phyloP scores from a whole-genome alignment of 2,329 filamentous ascomycete genomes.

The Cadophora sp. region DNA sequence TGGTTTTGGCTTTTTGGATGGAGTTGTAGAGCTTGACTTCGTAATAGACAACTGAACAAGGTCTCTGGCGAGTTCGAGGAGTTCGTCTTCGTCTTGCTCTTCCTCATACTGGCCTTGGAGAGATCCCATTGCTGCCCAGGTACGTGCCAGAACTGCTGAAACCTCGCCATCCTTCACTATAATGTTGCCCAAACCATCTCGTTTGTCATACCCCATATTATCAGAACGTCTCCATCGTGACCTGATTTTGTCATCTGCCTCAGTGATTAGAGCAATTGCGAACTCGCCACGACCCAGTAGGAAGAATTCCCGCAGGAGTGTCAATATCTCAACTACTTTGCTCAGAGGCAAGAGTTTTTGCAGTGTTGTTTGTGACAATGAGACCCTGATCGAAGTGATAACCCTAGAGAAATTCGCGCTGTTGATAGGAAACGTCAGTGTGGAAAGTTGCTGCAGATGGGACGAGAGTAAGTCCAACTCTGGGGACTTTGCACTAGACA shows the following conservation, averaged over 20 bases:
- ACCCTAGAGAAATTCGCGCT: conserved; percentile 72
- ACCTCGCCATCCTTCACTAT: conserved; percentile 88
- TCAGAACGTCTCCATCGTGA: conserved; percentile 72
- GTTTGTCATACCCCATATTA: conserved; percentile 62
- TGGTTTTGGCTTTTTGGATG: conserved; percentile 41
- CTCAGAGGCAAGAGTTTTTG: conserved; percentile 81
- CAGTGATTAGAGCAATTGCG: conserved; percentile 81
- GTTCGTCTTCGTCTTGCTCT: conserved; percentile 76
- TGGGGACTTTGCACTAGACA: conserved; percentile 49
- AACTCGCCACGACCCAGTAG: conserved; percentile 90
- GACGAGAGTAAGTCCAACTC: conserved; percentile 68
- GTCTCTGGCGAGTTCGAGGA: conserved; percentile 81
- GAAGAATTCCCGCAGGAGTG: conserved; percentile 84
- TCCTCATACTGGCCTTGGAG: conserved; percentile 75
- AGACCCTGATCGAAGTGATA: conserved; percentile 78
- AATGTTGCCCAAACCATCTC: conserved; percentile 66
- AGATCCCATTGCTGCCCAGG: conserved; percentile 81
- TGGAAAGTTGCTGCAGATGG: conserved; percentile 73
- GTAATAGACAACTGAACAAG: conserved; percentile 72
- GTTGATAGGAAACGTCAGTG: conserved; percentile 76
- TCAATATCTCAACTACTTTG: conserved; percentile 78
- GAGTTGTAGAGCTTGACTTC: conserved; percentile 52
- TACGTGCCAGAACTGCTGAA: conserved; percentile 74
- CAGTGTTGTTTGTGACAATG: conserved; percentile 82
- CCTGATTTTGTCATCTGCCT: conserved; percentile 82